Conservation (phyloP, 2,329 filamentous ascomycete species). For the Lachnellula arida region DNA sequence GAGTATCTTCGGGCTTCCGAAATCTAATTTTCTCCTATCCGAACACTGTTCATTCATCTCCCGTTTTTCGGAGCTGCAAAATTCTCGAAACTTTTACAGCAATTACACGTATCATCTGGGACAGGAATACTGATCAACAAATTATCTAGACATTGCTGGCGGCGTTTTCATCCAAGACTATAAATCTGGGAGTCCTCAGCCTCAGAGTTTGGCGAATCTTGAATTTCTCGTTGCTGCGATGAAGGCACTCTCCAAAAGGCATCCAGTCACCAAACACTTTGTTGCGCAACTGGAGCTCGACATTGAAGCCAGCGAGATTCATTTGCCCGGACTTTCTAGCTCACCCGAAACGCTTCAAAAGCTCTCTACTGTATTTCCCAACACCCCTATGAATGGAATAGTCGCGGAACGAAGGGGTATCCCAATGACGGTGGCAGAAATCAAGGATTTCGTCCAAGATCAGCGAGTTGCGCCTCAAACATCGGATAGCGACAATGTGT, state of each 20-base stretch:
- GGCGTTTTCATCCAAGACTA: constrained; percentile 80
- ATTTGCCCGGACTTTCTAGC: background rate
- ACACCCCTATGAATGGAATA: constrained; percentile 15
- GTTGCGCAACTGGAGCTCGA: constrained; percentile 83
- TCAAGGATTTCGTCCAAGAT: too few species aligned
- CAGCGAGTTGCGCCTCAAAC: too few species aligned
- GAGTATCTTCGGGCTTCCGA: background rate
- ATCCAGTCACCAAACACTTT: constrained; percentile 76
- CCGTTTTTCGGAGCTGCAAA: too few species aligned
- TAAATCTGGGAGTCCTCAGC: constrained; percentile 33
- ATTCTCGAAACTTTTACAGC: too few species aligned
- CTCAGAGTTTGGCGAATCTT: constrained; percentile 43
- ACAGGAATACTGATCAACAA: background rate
- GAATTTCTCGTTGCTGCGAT: constrained; percentile 77
- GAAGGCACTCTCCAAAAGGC: constrained; percentile 67
- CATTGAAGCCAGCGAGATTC: constrained; percentile 45
- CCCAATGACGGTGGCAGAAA: constrained; percentile 18
- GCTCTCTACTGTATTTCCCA: background rate
- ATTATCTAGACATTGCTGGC: constrained; percentile 55
- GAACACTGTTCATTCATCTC: too few species aligned
- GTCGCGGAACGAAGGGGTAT: constrained; percentile 11
- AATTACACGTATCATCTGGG: too few species aligned
- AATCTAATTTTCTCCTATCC: too few species aligned
- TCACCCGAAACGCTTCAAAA: background rate
- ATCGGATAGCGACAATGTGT: too few species aligned